Evolutionary conservation across 192 early-diverging fungal species (phyloP).

Genomic region (Borealophlyctis nickersoniae): DNA sequence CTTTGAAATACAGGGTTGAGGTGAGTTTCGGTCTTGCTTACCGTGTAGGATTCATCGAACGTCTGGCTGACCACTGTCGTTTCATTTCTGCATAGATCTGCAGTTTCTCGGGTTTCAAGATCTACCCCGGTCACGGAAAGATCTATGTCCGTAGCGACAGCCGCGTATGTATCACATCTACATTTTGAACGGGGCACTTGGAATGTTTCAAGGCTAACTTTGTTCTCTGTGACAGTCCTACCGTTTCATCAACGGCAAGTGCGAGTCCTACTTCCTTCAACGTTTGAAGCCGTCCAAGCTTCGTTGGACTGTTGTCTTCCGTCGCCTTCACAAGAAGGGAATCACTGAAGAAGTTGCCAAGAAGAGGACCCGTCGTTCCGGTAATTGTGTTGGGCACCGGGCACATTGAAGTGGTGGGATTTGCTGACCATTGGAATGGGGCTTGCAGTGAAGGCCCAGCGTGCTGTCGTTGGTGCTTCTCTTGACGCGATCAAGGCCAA

Average conservation of each 20-base stretch:
- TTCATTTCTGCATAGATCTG: conserved; percentile 48
- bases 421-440: neutral
- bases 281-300: conserved; percentile 97
- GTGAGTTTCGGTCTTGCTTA: too few species aligned
- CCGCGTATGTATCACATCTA: conserved; percentile 59
- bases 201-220: neutral
- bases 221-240: conserved; percentile 63
- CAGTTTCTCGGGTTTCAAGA: conserved; percentile 98
- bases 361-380: conserved; percentile 88
- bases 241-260: conserved; percentile 97
- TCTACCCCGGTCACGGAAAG: conserved; percentile 98
- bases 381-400: conserved; percentile 5
- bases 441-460: conserved; percentile 80
- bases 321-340: conserved; percentile 99
- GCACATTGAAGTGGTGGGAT: neutral
- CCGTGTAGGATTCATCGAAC: neutral
- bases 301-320: conserved; percentile 94
- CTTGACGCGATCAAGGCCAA: conserved; percentile 96
- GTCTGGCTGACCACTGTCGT: neutral
- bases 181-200: too few species aligned
- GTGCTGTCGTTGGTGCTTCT: conserved; percentile 93
- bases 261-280: conserved; percentile 96
- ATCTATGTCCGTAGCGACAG: conserved; percentile 88
- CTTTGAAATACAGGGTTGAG: conserved; percentile 1
- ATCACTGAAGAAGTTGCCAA: conserved; percentile 91